These are phyloP conservation scores for Berkeleyomyces basicola DNA, from an alignment of 2,329 filamentous ascomycete genomes.

Conservation along the genomic window DNA sequence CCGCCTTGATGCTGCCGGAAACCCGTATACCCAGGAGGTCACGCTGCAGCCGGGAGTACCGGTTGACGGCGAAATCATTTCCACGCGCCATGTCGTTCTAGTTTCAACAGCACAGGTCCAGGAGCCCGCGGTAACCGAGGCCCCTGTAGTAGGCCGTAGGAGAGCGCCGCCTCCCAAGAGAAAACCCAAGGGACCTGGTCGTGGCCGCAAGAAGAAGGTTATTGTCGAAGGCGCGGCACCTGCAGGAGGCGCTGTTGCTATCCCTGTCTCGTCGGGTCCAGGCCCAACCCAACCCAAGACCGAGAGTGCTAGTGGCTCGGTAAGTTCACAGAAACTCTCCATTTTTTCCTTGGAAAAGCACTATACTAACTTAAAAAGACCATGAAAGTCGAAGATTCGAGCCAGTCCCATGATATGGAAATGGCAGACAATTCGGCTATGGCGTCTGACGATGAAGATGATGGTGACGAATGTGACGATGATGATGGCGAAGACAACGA, in stretches of 20 bases:
- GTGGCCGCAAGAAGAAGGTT: conserved; percentile 69
- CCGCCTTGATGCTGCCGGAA: conserved; percentile 60
- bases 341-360: not conserved
- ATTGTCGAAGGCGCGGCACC: conserved; percentile 22
- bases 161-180: conserved; percentile 63
- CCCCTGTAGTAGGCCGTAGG: conserved; percentile 31
- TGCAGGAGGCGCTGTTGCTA: conserved; percentile 20
- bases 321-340: not conserved
- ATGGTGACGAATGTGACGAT: conserved; percentile 31
- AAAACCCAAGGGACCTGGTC: conserved; percentile 52
- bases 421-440: conserved; percentile 33
- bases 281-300: conserved; percentile 10
- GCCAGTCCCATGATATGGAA: conserved; percentile 32
- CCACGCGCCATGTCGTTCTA: conserved; percentile 34
- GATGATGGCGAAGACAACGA: conserved; percentile 30
- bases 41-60: conserved; percentile 63
- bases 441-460: conserved; percentile 31
- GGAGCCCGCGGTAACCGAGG: conserved; percentile 30
- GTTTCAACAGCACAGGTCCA: conserved; percentile 41
- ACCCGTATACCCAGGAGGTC: conserved; percentile 69
- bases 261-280: conserved; percentile 16
- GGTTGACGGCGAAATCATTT: conserved; percentile 67
- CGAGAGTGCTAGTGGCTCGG: not conserved
- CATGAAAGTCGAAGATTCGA: conserved; percentile 1
- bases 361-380: not conserved